phyloP scores from a whole-genome alignment of 2,329 filamentous ascomycete genomes.

The Nemania sp. region DNA sequence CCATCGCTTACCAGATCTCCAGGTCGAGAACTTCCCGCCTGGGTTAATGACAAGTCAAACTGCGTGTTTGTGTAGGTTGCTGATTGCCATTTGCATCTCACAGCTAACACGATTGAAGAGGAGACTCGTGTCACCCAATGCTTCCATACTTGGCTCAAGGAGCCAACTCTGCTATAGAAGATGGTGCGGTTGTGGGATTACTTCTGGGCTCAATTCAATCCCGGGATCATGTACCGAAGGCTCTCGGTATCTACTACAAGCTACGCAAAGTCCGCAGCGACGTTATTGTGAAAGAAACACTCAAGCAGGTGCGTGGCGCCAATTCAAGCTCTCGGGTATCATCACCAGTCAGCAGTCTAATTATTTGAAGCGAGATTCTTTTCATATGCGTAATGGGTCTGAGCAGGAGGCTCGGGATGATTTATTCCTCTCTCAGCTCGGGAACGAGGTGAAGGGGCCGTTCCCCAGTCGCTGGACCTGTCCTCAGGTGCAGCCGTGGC shows the following conservation, averaged over 20 bases:
- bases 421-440: constrained; percentile 60
- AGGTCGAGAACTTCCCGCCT: constrained; percentile 52
- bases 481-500: constrained; percentile 64
- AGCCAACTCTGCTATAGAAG: constrained; percentile 69
- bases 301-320: constrained; percentile 48
- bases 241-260: constrained; percentile 50
- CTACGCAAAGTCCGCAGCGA: constrained; percentile 55
- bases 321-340: background rate
- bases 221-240: constrained; percentile 52
- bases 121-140: constrained; percentile 68
- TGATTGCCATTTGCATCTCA: constrained; percentile 27
- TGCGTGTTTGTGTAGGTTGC: constrained; percentile 53
- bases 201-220: constrained; percentile 56
- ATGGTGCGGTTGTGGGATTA: constrained; percentile 67
- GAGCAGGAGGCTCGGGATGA: constrained; percentile 62
- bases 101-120: constrained; percentile 40
- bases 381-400: constrained; percentile 58
- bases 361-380: constrained; percentile 49
- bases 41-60: constrained; percentile 55
- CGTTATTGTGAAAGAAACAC: constrained; percentile 64
- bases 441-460: constrained; percentile 53
- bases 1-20: background rate
- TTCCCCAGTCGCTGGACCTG: constrained; percentile 70
- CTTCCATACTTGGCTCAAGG: constrained; percentile 67
- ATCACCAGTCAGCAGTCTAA: background rate